Evolutionary conservation across 306 rosid species (phyloP).

Genomic region (Phaseolus lunatus): DNA sequence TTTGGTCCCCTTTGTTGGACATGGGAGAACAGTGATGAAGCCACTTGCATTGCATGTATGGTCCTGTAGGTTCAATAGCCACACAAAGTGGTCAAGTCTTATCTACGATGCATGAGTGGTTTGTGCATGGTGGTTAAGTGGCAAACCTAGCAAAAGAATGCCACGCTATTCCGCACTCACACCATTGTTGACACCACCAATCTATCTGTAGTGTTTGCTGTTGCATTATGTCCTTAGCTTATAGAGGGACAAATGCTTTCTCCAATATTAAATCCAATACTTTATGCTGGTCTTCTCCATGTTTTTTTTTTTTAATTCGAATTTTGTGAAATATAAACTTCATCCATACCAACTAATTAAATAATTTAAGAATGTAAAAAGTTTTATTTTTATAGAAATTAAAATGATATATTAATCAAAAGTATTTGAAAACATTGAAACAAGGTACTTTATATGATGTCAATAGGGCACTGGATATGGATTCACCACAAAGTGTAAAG

Average conservation of each 20-base stretch:
- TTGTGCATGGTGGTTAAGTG: conserved; percentile 77
- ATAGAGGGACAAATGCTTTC: conserved; percentile 13
- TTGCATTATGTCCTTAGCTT: conserved; percentile 14
- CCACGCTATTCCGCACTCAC: conserved; percentile 32
- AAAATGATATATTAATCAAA: too few species aligned
- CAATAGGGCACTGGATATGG: background rate
- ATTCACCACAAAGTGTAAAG: background rate
- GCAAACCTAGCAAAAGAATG: conserved; percentile 54
- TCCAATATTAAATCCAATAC: background rate
- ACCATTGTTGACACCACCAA: conserved; percentile 38
- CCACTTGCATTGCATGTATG: conserved; percentile 52
- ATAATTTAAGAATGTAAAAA: too few species aligned
- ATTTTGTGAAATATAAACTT: background rate
- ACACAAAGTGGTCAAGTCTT: conserved; percentile 36
- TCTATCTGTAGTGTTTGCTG: conserved; percentile 19
- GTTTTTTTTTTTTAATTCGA: background rate
- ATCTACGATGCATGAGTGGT: conserved; percentile 38
- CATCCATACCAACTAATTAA: too few species aligned
- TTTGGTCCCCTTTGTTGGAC: conserved; percentile 57
- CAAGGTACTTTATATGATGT: background rate
- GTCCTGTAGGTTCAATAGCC: conserved; percentile 50
- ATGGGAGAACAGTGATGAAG: conserved; percentile 42
- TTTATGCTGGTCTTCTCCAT: background rate
- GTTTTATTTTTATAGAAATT: too few species aligned
- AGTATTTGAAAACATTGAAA: background rate